These are phyloP conservation scores for Carallia brachiata DNA, from an alignment of 345 rosid species.

Conservation along the genomic window DNA sequence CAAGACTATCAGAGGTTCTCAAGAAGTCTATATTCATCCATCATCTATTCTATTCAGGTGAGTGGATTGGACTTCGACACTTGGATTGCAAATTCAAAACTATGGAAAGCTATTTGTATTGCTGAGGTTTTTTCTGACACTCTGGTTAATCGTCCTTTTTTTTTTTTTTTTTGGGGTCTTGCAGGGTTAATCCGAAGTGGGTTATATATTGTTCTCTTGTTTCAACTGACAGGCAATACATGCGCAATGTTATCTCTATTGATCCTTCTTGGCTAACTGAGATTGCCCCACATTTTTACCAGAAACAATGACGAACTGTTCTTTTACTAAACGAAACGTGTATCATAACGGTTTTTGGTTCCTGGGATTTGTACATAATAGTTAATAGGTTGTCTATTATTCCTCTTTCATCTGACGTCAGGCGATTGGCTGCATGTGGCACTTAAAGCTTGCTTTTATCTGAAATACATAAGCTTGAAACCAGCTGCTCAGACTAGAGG, in stretches of 20 bases:
- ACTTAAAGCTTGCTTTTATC: too few relatives aligned
- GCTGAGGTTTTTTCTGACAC: too few relatives aligned
- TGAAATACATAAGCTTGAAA: too few relatives aligned
- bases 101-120: background rate
- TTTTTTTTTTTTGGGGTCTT: background rate
- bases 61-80: conserved; percentile 16
- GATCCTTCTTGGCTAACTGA: conserved; percentile 83
- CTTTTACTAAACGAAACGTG: background rate
- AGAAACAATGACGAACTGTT: conserved; percentile 30
- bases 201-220: conserved; percentile 76
- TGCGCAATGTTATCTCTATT: conserved; percentile 74
- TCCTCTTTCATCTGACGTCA: too few relatives aligned
- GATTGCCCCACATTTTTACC: conserved; percentile 81
- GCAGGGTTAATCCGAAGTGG: conserved; percentile 96
- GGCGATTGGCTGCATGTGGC: too few relatives aligned
- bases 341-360: background rate
- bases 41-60: conserved; percentile 92
- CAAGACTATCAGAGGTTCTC: conserved; percentile 81
- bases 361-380: background rate
- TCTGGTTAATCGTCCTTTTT: too few relatives aligned
- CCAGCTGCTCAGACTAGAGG: too few relatives aligned
- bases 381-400: background rate
- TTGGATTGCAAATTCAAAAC: background rate
- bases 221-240: conserved; percentile 83
- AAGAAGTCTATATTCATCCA: conserved; percentile 88